Percentiles rank a stretch among this genome's conserved stretches.
Conservation (phyloP, 495 filamentous ascomycete genomes). For the Penicillium egyptiacum region DNA sequence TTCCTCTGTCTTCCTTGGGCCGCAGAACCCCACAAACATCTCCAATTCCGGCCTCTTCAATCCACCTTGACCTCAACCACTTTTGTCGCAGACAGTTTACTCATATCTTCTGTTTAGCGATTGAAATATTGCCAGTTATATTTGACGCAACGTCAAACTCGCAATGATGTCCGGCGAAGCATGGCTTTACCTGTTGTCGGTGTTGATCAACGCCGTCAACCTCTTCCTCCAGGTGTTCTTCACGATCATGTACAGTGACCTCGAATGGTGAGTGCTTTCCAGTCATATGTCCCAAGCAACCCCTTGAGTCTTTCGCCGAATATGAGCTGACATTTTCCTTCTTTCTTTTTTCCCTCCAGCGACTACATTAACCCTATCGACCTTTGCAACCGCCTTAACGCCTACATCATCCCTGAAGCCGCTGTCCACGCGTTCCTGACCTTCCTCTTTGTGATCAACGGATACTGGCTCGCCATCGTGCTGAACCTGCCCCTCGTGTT, state of each 20-base stretch:
- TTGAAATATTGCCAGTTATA: constrained; percentile 10
- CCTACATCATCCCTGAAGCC: constrained; percentile 98
- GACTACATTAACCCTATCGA: constrained; percentile 99
- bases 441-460: constrained; percentile 93
- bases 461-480: constrained; percentile 93
- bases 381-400: constrained; percentile 99
- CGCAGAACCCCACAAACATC: constrained; percentile 29
- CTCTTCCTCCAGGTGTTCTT: constrained; percentile 99
- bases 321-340: constrained; percentile 20
- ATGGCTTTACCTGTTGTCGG: constrained; percentile 97
- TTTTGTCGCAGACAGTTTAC: constrained; percentile 9
- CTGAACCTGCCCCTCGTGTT: constrained; percentile 90
- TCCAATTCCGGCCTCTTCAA: constrained; percentile 29
- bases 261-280: constrained; percentile 81
- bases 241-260: constrained; percentile 99
- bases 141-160: constrained; percentile 12
- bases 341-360: constrained; percentile 46
- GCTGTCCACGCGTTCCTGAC: constrained; percentile 95
- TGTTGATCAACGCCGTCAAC: constrained; percentile 99
- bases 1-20: constrained; percentile 25
- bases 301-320: not conserved
- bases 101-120: constrained; percentile 13
- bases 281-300: not conserved
- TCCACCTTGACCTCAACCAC: constrained; percentile 15
- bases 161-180: constrained; percentile 95